phyloP scores from a whole-genome alignment of 805 yeast species.

The Saturnispora mendoncae region DNA sequence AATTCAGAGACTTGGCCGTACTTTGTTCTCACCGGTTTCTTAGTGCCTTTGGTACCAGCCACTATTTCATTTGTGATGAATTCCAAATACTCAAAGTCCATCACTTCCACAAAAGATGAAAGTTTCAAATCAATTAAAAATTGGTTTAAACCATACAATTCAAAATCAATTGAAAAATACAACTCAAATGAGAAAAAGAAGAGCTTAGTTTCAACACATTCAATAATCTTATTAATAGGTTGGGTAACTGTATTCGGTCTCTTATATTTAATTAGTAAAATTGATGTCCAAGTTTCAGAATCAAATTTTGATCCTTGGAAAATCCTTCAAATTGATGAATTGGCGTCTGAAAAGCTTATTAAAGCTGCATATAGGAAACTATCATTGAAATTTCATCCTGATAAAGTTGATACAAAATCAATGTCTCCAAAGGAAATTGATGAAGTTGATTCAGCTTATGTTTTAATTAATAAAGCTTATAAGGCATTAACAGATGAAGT shows the following conservation, averaged over 20 bases:
- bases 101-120: not conserved
- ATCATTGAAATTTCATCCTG: slow-evolving; percentile 88
- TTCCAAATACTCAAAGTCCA: not conserved
- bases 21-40: slow-evolving; percentile 64
- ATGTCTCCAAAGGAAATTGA: slow-evolving; percentile 46
- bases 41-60: slow-evolving; percentile 58
- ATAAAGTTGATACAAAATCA: slow-evolving; percentile 62
- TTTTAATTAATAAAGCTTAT: slow-evolving; percentile 82
- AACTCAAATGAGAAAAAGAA: slow-evolving; percentile 21
- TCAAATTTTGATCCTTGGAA: slow-evolving; percentile 81
- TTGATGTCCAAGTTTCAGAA: slow-evolving; percentile 36
- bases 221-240: slow-evolving; percentile 36
- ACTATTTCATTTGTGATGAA: slow-evolving; percentile 22
- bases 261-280: slow-evolving; percentile 33
- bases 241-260: slow-evolving; percentile 50
- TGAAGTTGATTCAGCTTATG: slow-evolving; percentile 65
- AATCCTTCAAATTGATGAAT: slow-evolving; percentile 60
- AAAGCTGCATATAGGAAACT: slow-evolving; percentile 79
- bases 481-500: slow-evolving; percentile 89
- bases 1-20: slow-evolving; percentile 90
- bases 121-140: slow-evolving; percentile 17
- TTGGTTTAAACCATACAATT: slow-evolving; percentile 31
- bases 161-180: slow-evolving; percentile 25
- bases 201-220: slow-evolving; percentile 29
- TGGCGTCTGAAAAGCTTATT: slow-evolving; percentile 66